These are phyloP conservation scores for Ampelocalamus luodianensis DNA, from an alignment of 176 grass and related monocot species.

Conservation along the genomic window DNA sequence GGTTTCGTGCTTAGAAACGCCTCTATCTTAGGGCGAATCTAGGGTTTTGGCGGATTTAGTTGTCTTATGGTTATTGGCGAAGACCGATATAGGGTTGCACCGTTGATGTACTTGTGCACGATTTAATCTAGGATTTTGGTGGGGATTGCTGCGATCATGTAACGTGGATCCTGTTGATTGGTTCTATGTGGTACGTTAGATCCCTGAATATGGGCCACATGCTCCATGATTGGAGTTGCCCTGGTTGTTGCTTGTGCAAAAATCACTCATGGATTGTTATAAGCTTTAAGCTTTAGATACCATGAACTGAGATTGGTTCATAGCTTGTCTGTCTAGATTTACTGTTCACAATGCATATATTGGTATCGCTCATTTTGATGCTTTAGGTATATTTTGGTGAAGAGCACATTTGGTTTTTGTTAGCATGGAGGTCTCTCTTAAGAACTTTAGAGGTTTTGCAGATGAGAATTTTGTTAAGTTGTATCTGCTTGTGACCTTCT, in stretches of 20 bases:
- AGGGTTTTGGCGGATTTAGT: constrained; percentile 39
- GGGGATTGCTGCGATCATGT: constrained; percentile 19
- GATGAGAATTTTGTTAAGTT: constrained; percentile 2
- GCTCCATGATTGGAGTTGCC: not conserved
- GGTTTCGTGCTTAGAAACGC: constrained; percentile 15
- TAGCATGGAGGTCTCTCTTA: not conserved
- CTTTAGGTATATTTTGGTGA: not conserved
- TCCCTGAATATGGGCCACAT: constrained; percentile 15
- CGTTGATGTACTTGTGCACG: not conserved
- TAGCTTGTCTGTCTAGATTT: not conserved
- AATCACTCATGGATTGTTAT: not conserved
- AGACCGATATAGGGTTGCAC: not conserved
- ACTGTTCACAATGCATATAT: constrained; percentile 2
- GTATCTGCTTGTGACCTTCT: constrained; percentile 40
- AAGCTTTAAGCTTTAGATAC: constrained; percentile 1
- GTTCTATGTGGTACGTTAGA: not conserved
- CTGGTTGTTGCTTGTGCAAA: not conserved
- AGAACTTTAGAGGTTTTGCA: not conserved
- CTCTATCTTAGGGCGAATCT: constrained; percentile 29
- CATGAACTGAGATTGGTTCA: not conserved
- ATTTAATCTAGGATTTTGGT: constrained; percentile 23
- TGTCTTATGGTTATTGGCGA: not conserved
- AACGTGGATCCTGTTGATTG: not conserved
- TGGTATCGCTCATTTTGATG: not conserved
- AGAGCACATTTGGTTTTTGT: not conserved